A percentile compares a stretch with the other conserved stretches of the same genome.
Evolutionary conservation across 2,329 filamentous ascomycete species (phyloP).

Genomic region (Hypoxylon sp.): DNA sequence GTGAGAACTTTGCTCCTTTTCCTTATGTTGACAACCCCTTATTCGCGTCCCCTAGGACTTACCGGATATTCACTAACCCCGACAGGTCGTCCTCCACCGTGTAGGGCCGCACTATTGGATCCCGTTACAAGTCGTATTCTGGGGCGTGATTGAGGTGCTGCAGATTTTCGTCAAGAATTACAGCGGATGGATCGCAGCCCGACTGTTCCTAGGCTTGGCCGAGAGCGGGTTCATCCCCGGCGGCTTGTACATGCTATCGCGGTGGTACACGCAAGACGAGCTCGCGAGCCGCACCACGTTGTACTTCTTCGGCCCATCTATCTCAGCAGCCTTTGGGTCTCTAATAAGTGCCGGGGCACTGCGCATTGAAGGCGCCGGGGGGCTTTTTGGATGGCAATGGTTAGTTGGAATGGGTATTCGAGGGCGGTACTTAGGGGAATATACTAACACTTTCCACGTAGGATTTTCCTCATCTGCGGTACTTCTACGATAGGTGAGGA

Average conservation of each 20-base stretch:
- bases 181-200: conserved; percentile 42
- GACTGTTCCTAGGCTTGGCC: conserved; percentile 40
- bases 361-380: conserved; percentile 30
- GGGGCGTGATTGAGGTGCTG: conserved; percentile 41
- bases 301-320: conserved; percentile 42
- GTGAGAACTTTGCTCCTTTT: conserved; percentile 11
- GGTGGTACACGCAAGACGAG: conserved; percentile 43
- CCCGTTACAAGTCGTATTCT: conserved; percentile 42
- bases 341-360: conserved; percentile 44
- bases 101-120: conserved; percentile 46
- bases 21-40: background rate
- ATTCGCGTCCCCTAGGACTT: too few species aligned
- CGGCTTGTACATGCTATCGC: conserved; percentile 42
- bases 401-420: conserved; percentile 4
- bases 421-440: background rate
- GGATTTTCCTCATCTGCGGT: conserved; percentile 47
- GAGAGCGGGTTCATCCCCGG: conserved; percentile 46
- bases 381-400: conserved; percentile 40
- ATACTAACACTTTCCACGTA: conserved; percentile 7
- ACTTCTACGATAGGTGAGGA: conserved; percentile 43
- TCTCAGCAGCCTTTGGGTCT: conserved; percentile 45
- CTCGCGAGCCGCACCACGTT: conserved; percentile 45
- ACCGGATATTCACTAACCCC: conserved; percentile 6
- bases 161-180: conserved; percentile 39
- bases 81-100: conserved; percentile 43